A percentile compares a stretch with the other conserved stretches of the same genome.
phyloP scores from a whole-genome alignment of 441 rosid species.

The Corymbia citriodora region DNA sequence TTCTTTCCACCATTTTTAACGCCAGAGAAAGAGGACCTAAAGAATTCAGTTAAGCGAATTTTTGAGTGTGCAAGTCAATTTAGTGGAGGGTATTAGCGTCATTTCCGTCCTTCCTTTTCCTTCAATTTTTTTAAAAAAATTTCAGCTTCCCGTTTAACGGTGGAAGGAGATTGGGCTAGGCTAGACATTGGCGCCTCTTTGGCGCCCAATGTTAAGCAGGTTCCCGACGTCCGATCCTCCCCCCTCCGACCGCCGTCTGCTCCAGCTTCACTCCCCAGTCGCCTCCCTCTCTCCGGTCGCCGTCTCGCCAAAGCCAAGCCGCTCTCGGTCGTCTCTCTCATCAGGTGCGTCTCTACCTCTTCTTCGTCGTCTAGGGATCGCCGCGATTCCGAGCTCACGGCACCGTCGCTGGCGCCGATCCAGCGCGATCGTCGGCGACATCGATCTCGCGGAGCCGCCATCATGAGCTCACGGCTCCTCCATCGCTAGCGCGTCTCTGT shows the following conservation, averaged over 20 bases:
- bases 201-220: not conserved
- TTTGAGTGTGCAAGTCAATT: rapidly evolving
- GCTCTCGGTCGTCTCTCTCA: not conserved
- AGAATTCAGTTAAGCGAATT: not conserved
- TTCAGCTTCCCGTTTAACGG: not conserved
- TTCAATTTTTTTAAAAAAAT: not conserved
- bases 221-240: not conserved
- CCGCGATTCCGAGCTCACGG: not conserved
- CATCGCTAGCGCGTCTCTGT: not conserved
- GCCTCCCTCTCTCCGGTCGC: too few species aligned
- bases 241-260: too few species aligned
- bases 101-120: not conserved
- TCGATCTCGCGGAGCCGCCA: not conserved
- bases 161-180: not conserved
- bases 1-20: too few species aligned
- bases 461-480: not conserved
- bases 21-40: not conserved
- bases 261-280: not conserved
- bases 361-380: not conserved
- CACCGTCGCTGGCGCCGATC: not conserved
- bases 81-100: not conserved
- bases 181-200: not conserved
- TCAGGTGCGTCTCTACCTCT: not conserved
- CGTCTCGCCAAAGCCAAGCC: not conserved
- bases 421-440: not conserved